phyloP scores from a whole-genome alignment of 75 land plant genomes.

The Cryptomeria japonica region DNA sequence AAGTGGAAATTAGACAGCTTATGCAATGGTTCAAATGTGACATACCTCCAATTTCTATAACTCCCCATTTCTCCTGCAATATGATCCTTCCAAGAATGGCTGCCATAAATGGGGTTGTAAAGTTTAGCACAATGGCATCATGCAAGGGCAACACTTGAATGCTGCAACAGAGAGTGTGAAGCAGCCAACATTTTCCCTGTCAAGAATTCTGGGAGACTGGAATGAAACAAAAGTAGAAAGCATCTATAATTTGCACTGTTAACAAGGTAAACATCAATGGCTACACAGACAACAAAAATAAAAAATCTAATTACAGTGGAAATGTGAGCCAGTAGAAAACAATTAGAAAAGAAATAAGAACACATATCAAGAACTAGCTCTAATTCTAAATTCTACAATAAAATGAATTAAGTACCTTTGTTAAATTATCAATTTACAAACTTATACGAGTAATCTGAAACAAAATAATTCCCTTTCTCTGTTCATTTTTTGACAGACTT shows the following conservation, averaged over 20 bases:
- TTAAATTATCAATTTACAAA: background rate
- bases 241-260: background rate
- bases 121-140: slow-evolving; percentile 53
- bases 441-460: background rate
- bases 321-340: background rate
- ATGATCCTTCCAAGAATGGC: slow-evolving; percentile 44
- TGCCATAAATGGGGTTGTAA: slow-evolving; percentile 51
- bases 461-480: background rate
- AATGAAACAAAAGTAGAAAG: background rate
- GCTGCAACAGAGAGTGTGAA: slow-evolving; percentile 27
- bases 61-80: slow-evolving; percentile 45
- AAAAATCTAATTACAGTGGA: background rate
- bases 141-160: slow-evolving; percentile 40
- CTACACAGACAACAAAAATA: background rate
- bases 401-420: background rate
- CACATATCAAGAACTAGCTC: background rate
- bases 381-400: background rate
- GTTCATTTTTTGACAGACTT: background rate
- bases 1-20: slow-evolving; percentile 5
- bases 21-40: background rate
- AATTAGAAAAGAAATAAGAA: background rate
- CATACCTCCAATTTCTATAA: slow-evolving; percentile 50
- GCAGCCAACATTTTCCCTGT: slow-evolving; percentile 10
- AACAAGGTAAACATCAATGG: background rate
- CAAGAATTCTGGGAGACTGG: slow-evolving; percentile 2